These are phyloP conservation scores for Aspergillus spinulosporus DNA, from an alignment of 2,329 filamentous ascomycete genomes.

Conservation along the genomic window DNA sequence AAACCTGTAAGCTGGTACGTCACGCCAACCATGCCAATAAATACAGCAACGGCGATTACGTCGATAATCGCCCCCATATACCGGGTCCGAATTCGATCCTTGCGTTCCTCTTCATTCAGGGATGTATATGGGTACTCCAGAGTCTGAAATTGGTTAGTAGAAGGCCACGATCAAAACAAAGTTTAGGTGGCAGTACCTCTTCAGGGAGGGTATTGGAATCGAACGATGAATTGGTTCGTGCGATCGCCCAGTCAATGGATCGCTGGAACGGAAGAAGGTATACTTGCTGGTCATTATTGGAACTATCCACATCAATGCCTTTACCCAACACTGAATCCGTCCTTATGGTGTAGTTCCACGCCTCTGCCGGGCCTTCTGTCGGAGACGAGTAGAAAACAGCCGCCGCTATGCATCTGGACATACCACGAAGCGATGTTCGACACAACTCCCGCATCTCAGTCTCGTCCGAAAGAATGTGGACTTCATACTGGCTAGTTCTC, in stretches of 20 bases:
- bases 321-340: constrained; percentile 70
- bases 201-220: constrained; percentile 43
- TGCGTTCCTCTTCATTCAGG: constrained; percentile 65
- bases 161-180: not conserved
- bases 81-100: constrained; percentile 62
- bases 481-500: constrained; percentile 45
- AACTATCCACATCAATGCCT: constrained; percentile 63
- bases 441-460: constrained; percentile 64
- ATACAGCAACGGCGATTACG: constrained; percentile 75
- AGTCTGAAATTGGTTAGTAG: constrained; percentile 30
- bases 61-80: constrained; percentile 75
- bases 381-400: constrained; percentile 76
- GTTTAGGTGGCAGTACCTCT: constrained; percentile 23
- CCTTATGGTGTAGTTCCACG: constrained; percentile 86
- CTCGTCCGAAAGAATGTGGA: constrained; percentile 56
- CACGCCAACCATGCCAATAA: constrained; percentile 76
- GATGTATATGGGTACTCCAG: constrained; percentile 77
- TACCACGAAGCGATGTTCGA: constrained; percentile 63
- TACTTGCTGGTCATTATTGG: constrained; percentile 72
- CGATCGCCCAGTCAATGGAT: constrained; percentile 74
- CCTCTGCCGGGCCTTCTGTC: constrained; percentile 61
- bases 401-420: constrained; percentile 71
- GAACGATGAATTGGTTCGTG: constrained; percentile 51
- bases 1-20: constrained; percentile 85
- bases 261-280: constrained; percentile 78